Base-by-base conservation (phyloP, 345 rosid genomes). In the Arabis alpina region DNA sequence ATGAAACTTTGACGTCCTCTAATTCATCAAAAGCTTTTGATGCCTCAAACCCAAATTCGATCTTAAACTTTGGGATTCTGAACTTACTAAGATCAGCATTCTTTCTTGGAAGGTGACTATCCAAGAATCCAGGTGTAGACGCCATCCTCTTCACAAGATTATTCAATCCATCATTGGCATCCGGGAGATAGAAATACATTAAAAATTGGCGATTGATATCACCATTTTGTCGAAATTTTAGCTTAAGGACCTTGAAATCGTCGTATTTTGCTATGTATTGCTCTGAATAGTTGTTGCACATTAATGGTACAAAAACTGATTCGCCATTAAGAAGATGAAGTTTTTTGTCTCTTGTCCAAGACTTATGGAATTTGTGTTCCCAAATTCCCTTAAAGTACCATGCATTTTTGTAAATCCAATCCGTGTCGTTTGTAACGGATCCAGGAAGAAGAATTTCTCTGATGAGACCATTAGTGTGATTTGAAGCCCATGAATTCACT, bases 341-440 rank as follows among this genome's bases (percentile, higher is more conserved):
- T 3, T 15, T 12, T 16, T 11, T 3, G 55, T 68, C 4, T 36
- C 5, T 50, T 7, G 70, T 63, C 55, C 16, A 28, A 3, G 43
- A 47, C 12, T 63, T 63, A 3, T 23, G 3, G 57, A 64, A 64
- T 13, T 37, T 64, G 8, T 19, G 3, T 45, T 55, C 24, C 65
- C 65, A 68, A n/a, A 39, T 23, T 44, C 65, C 73, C 6, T 69
- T 58, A 49, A 69, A 69, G 56, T 57, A 69, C 47, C 54, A 23
- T 24, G 56, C 58, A 40, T 48, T 70, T 40, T 58, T 66, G 23
- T 13, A 70, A 53, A 70, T 70, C 7, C 12, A 8, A 0, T 7
- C 2, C 12, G 74, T 70, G 0, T 9, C 7, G 3, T 8, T 41
- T n/a, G 15, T 13, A 23, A 59, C 66, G 11, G 66, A 30, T 30